These are phyloP conservation scores for Penicillium cosmopolitanum DNA, from an alignment of 495 filamentous ascomycete species.

Conservation along the genomic window DNA sequence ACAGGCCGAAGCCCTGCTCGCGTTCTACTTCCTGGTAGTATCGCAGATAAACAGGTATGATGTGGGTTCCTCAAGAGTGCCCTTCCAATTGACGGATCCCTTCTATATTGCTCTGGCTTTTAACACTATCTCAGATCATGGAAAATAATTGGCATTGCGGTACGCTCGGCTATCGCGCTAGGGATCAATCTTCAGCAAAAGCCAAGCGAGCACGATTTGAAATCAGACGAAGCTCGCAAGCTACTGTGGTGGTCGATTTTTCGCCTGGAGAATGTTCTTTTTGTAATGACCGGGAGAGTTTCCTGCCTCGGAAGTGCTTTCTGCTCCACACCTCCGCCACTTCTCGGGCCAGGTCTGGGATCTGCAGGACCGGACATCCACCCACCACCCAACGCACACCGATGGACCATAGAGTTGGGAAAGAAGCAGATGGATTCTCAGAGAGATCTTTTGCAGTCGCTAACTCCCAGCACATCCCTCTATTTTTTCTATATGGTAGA, in stretches of 20 bases:
- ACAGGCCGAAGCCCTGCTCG: slow-evolving; percentile 52
- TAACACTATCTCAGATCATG: slow-evolving; percentile 3
- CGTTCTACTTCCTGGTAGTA: slow-evolving; percentile 57
- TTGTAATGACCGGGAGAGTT: slow-evolving; percentile 63
- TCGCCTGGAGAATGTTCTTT: slow-evolving; percentile 59
- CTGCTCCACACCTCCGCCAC: slow-evolving; percentile 52
- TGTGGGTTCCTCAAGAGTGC: slow-evolving; percentile 5
- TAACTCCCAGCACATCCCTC: not conserved
- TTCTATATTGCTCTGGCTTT: not conserved
- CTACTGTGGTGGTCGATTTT: slow-evolving; percentile 68
- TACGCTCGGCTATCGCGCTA: not conserved
- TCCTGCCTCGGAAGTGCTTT: slow-evolving; percentile 55
- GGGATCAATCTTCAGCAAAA: not conserved
- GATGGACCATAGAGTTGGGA: not conserved
- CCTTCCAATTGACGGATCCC: not conserved
- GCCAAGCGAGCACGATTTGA: not conserved
- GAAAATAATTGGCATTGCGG: slow-evolving; percentile 5
- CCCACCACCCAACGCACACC: not conserved
- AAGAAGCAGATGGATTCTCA: not conserved
- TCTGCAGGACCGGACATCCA: not conserved
- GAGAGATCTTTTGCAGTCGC: not conserved
- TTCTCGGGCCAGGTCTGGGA: not conserved
- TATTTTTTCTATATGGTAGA: not conserved
- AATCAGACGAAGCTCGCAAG: slow-evolving; percentile 48
- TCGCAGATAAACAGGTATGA: slow-evolving; percentile 61